Evolutionary conservation across 768 basidiomycete species (phyloP).

Genomic region (Boletus eberwhitei): DNA sequence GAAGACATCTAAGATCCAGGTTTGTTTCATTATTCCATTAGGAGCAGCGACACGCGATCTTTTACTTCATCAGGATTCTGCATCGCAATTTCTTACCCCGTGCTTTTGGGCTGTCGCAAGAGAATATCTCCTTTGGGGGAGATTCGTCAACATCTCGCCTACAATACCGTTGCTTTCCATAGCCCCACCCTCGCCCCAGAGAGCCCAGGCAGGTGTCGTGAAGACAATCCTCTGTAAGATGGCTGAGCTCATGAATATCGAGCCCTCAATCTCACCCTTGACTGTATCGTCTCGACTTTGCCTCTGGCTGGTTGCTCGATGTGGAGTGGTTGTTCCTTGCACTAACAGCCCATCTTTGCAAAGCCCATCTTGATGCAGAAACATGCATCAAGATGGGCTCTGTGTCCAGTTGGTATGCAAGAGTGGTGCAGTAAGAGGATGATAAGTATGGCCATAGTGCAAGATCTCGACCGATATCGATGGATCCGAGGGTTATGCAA

Average conservation of each 20-base stretch:
- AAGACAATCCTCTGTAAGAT: neutral
- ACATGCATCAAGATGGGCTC: conserved; percentile 1
- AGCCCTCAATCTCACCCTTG: neutral
- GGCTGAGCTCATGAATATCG: neutral
- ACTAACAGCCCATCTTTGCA: conserved; percentile 3
- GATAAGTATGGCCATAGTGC: neutral
- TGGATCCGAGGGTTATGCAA: neutral
- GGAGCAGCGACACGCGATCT: conserved; percentile 7
- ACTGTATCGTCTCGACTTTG: neutral
- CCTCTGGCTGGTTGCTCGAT: neutral
- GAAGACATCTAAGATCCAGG: conserved; percentile 13
- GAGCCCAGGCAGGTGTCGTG: neutral
- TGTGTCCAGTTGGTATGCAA: conserved; percentile 5
- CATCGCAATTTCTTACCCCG: neutral
- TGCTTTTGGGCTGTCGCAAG: neutral
- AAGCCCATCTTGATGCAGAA: conserved; percentile 20
- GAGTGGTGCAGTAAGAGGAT: neutral
- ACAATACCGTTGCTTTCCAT: neutral
- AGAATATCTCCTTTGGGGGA: neutral
- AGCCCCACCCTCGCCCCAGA: no score
- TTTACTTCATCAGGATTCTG: conserved; percentile 8
- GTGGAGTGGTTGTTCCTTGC: neutral
- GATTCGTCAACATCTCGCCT: neutral
- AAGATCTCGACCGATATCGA: neutral
- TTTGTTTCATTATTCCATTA: conserved; percentile 7